Conservation (phyloP, 2,329 filamentous ascomycete genomes). For the Amphichorda felina region DNA sequence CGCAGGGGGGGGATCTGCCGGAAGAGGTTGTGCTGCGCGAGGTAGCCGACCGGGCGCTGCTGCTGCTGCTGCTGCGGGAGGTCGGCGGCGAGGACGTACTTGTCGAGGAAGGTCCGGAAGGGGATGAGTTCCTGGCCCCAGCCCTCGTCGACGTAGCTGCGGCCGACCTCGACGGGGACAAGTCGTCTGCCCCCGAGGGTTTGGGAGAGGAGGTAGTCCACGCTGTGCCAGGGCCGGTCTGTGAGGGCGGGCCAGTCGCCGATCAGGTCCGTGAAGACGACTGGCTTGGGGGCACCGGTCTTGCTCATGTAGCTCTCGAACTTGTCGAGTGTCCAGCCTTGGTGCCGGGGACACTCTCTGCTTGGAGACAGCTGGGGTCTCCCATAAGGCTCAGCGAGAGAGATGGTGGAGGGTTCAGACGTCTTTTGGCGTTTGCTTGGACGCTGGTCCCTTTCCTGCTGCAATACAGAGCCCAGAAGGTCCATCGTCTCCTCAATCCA, state of each 20-base stretch:
- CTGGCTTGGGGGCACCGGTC: slow-evolving; percentile 35
- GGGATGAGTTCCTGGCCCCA: slow-evolving; percentile 77
- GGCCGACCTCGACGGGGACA: slow-evolving; percentile 76
- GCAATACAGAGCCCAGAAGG: slow-evolving; percentile 20
- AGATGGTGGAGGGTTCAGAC: background rate
- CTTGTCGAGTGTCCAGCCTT: slow-evolving; percentile 37
- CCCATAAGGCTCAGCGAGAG: slow-evolving; percentile 13
- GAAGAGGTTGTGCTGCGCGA: slow-evolving; percentile 87
- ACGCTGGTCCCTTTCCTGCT: slow-evolving; percentile 4
- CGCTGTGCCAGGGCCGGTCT: slow-evolving; percentile 57
- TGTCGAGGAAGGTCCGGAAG: slow-evolving; percentile 58
- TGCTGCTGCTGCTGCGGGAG: slow-evolving; percentile 12
- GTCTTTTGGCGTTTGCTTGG: slow-evolving; percentile 4
- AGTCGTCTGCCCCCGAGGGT: slow-evolving; percentile 70
- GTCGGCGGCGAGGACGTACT: slow-evolving; percentile 36
- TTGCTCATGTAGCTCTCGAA: slow-evolving; percentile 52
- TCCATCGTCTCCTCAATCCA: slow-evolving; percentile 41
- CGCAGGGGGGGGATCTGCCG: slow-evolving; percentile 66
- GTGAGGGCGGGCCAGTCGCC: slow-evolving; percentile 64
- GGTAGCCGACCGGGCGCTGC: slow-evolving; percentile 48
- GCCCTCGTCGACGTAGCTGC: slow-evolving; percentile 73
- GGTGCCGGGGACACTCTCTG: slow-evolving; percentile 13
- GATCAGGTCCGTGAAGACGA: slow-evolving; percentile 58
- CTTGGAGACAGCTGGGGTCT: slow-evolving; percentile 12
- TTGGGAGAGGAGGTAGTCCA: slow-evolving; percentile 57